These are phyloP conservation scores for Lentinula detonsa DNA, from an alignment of 768 basidiomycete species.

Conservation along the genomic window DNA sequence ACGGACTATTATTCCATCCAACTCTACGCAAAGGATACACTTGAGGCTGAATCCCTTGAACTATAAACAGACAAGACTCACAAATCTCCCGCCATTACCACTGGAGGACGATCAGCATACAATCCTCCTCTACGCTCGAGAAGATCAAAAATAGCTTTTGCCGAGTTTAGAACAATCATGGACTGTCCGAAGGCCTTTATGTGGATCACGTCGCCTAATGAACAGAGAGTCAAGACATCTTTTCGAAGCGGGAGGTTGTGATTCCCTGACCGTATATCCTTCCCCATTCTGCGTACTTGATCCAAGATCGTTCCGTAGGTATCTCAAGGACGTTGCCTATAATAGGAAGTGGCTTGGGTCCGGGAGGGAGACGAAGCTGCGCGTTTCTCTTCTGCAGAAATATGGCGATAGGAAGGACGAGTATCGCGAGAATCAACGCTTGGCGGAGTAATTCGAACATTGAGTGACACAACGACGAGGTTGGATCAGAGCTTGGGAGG, in stretches of 20 bases:
- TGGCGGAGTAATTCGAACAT: neutral
- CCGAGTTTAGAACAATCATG: conserved; percentile 20
- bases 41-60: neutral
- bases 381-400: neutral
- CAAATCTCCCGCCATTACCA: conserved; percentile 21
- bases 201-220: conserved; percentile 1
- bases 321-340: conserved; percentile 19
- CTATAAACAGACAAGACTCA: neutral
- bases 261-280: conserved; percentile 12
- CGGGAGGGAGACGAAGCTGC: conserved; percentile 18
- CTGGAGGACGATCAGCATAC: conserved; percentile 23
- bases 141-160: conserved; percentile 20
- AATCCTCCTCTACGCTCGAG: conserved; percentile 18
- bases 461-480: neutral
- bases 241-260: neutral
- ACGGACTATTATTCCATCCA: neutral
- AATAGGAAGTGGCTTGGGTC: conserved; percentile 17
- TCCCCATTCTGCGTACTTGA: conserved; percentile 15
- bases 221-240: neutral
- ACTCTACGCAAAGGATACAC: neutral
- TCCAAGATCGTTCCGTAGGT: conserved; percentile 14
- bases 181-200: neutral
- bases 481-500: too few relatives aligned
- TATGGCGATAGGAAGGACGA: neutral
- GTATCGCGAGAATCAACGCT: neutral